These are phyloP conservation scores for Puccinia triticina DNA, from an alignment of 1,284 basidiomycete species.

Conservation along the genomic window DNA sequence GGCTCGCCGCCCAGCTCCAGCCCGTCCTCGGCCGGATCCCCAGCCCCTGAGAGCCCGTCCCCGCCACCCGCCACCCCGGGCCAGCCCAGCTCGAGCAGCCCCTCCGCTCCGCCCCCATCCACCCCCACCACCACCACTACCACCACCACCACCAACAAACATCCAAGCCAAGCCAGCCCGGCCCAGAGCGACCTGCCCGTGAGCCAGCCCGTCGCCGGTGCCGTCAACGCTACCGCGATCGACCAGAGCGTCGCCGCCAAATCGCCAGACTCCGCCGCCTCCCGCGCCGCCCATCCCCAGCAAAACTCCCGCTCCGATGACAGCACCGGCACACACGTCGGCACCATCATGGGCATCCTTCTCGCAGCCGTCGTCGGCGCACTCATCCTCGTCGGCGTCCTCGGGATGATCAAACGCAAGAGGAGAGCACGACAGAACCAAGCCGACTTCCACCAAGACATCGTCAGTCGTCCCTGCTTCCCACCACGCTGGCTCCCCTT, in stretches of 20 bases:
- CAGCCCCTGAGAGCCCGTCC: no score
- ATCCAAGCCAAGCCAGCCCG: not conserved
- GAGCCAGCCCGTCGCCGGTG: not conserved
- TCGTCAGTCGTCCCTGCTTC: constrained; percentile 14
- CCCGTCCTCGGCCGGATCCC: not conserved
- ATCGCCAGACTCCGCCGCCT: not conserved
- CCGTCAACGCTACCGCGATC: not conserved
- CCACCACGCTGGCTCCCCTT: no score
- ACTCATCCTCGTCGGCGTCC: constrained; percentile 8
- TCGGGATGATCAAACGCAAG: constrained; percentile 10
- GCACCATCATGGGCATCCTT: constrained; percentile 40
- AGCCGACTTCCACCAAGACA: not conserved
- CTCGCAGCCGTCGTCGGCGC: constrained; percentile 9
- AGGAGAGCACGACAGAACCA: not conserved
- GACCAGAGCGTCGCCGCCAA: not conserved
- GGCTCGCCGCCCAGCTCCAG: not conserved
- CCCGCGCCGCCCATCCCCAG: not conserved
- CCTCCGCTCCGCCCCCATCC: no score
- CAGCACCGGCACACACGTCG: not conserved
- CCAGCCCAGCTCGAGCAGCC: not conserved
- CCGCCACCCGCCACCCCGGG: not conserved
- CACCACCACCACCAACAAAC: not conserved
- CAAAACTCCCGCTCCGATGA: not conserved
- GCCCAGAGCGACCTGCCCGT: not conserved
- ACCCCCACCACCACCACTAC: not conserved